Base-by-base conservation (phyloP, 495 filamentous ascomycete species). In the Penicillium coprophilum region DNA sequence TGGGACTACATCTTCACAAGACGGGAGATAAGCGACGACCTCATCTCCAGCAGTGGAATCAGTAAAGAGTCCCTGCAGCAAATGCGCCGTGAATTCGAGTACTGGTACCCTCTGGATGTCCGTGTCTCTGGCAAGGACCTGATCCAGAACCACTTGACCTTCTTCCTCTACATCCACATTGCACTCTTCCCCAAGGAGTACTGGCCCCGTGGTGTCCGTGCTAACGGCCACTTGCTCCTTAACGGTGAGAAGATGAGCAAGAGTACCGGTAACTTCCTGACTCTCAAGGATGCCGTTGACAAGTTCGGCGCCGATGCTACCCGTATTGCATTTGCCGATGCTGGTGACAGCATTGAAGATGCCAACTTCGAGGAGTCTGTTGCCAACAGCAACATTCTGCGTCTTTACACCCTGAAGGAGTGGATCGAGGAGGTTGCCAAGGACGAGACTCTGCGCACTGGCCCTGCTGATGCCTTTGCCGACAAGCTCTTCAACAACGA, bases 181-280 rank as follows among this genome's bases (percentile, higher is more conserved):
- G 94, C 94, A 5, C 82, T 98, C 50, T 97, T 96, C 79, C 83
- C 86, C 10, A 77, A 81, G 40, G 83, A 95, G 64, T 91, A 89
- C 78, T 96, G 92, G 91, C 93, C 92, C 17, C 79, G 80, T 47
- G 85, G 85, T 47, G 77, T 97, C 51, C 85, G 94, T 52, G 85
- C 86, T 39, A 98, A 98, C 67, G 94, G 94, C 8, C 93, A 96
- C 75, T 80, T 97, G 57, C 83, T 95, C 66, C 81, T 97, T 46
- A 97, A 97, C 66, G 92, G 92, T 36, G 90, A 95, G 59, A 98
- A 97, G 80, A 97, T 97, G 94, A 86, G 83, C 71, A 98, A 98
- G 77, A 88, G 83, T 55, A 95, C 91, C 6, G 91, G 93, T 62
- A 97, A 97, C 75, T 98, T 98, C 77, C 80, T 98, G 65, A 98